Evolutionary conservation across 2,329 filamentous ascomycete species (phyloP).

Genomic region (Colletotrichum spinosum): DNA sequence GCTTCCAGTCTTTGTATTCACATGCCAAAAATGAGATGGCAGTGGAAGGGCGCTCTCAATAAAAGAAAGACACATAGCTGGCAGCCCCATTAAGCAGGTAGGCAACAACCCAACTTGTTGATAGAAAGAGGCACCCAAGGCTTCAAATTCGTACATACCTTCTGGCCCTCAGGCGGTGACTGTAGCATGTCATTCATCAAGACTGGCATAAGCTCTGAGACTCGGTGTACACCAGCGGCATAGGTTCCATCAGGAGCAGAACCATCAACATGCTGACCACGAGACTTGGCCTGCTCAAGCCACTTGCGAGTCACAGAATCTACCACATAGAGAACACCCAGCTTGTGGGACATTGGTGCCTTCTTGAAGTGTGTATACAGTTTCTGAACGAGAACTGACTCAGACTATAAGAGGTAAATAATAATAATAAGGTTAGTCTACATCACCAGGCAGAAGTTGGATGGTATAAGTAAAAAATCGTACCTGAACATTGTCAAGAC

Average conservation of each 20-base stretch:
- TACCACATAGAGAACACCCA: constrained; percentile 99
- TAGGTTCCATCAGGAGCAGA: constrained; percentile 90
- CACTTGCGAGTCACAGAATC: constrained; percentile 99
- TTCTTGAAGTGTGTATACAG: constrained; percentile 98
- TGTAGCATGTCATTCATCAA: constrained; percentile 96
- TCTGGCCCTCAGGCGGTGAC: constrained; percentile 91
- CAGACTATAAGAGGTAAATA: constrained; percentile 70
- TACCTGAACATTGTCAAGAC: constrained; percentile 92
- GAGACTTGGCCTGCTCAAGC: constrained; percentile 92
- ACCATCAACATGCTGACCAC: constrained; percentile 84
- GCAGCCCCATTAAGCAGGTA: not conserved
- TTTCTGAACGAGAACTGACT: constrained; percentile 94
- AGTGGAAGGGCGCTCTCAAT: not conserved
- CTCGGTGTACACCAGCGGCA: constrained; percentile 94
- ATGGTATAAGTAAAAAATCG: constrained; percentile 45
- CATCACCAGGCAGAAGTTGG: constrained; percentile 20
- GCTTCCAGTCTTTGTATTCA: not conserved
- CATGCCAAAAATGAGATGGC: constrained; percentile 5
- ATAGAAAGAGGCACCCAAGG: not conserved
- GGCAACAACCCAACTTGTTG: not conserved
- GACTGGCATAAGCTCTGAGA: constrained; percentile 92
- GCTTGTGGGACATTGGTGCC: constrained; percentile 92
- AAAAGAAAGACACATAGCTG: not conserved
- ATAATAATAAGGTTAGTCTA: constrained; percentile 41
- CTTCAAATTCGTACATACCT: constrained; percentile 75